Conservation (phyloP, 2,329 filamentous ascomycete genomes). For the Apiospora kogelbergensis region DNA sequence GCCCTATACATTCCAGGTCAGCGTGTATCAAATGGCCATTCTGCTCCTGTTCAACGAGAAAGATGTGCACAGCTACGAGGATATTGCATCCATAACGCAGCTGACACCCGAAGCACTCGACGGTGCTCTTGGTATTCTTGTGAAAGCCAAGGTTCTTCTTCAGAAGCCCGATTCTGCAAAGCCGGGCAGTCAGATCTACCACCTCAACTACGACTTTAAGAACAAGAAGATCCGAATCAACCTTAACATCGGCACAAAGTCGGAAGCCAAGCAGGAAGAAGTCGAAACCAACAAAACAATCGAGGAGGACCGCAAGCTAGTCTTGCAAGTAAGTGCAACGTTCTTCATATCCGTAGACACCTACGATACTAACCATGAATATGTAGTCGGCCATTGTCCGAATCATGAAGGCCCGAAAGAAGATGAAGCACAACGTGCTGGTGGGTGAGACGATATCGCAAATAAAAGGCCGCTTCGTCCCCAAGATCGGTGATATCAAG, state of each 20-base stretch:
- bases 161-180: constrained; percentile 73
- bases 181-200: constrained; percentile 76
- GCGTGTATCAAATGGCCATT: constrained; percentile 97
- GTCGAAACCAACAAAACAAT: constrained; percentile 99
- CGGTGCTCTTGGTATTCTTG: constrained; percentile 78
- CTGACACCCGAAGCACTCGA: constrained; percentile 82
- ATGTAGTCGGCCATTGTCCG: constrained; percentile 91
- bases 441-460: constrained; percentile 95
- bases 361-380: constrained; percentile 14
- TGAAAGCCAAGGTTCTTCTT: constrained; percentile 89
- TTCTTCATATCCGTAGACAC: not conserved
- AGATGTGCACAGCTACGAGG: constrained; percentile 81
- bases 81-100: constrained; percentile 79
- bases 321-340: constrained; percentile 78
- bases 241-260: constrained; percentile 90
- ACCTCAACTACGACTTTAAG: constrained; percentile 93
- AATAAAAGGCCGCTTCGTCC: constrained; percentile 89
- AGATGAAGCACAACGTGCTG: constrained; percentile 94
- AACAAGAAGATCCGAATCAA: constrained; percentile 98
- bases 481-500: constrained; percentile 95
- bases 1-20: constrained; percentile 95
- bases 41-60: constrained; percentile 92
- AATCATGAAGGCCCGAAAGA: constrained; percentile 99
- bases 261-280: constrained; percentile 93
- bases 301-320: constrained; percentile 93